Base-by-base conservation (phyloP, 768 basidiomycete species). In the Paxillus ammoniavirescens region DNA sequence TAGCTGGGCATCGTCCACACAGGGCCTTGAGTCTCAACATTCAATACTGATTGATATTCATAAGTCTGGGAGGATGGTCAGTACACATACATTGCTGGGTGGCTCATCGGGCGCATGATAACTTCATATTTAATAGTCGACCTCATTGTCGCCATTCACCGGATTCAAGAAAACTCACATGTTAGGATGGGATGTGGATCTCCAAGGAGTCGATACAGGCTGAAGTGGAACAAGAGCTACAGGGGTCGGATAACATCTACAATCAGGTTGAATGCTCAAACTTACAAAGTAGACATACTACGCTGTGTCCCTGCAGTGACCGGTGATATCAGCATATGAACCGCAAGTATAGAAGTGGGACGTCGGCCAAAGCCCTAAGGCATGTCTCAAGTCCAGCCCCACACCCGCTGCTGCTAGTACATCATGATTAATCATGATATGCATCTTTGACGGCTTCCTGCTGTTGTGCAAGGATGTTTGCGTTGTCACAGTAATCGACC, bases 91-190 rank as follows among this genome's bases (percentile, higher is more conserved):
- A 10, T 7, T 23, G 21, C 30, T 21, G 10, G 43, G 83, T 53
- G 60, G 93, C 93, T 94, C 94, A 98, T 98, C 3, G 97, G 97
- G 53, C 84, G 74, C 61, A 84, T 86, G 65, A 98, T 86, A 45
- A 94, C 82, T 18, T 92, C 87, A 69, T n/a, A n/a, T n/a, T n/a
- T n/a, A n/a, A n/a, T n/a, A n/a, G n/a, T n/a, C n/a, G n/a, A n/a
- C n/a, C n/a, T n/a, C n/a, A n/a, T n/a, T n/a, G n/a, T n/a, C n/a
- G n/a, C n/a, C n/a, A n/a, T n/a, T n/a, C n/a, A n/a, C n/a, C n/a
- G 97, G 93, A 49, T 77, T 68, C 30, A 77, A 72, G 73, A 98
- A 99, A 7, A 96, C 83, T 94, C 97, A 99, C 1, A 90, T 82
- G 38, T 82, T 79, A 8, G 87, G 79, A 64, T 94, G 88, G 28